These are phyloP conservation scores for Puccinia coronata DNA, from an alignment of 1,284 basidiomycete genomes.

Conservation along the genomic window DNA sequence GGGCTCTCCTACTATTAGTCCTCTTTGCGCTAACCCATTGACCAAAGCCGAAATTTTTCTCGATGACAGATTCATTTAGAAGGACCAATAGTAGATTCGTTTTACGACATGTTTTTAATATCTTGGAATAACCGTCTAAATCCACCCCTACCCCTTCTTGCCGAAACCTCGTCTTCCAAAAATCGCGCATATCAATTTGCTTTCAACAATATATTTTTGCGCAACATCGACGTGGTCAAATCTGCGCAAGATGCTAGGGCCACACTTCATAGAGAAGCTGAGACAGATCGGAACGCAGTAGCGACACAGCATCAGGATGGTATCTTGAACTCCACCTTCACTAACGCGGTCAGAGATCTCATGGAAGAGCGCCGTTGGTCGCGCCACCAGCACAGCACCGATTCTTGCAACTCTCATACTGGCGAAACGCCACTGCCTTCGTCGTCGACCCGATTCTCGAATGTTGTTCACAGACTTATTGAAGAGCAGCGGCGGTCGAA, in stretches of 20 bases:
- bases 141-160: conserved; percentile 64
- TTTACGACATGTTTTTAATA: conserved; percentile 73
- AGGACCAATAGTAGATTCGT: conserved; percentile 70
- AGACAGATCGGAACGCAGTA: conserved; percentile 55
- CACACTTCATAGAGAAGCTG: conserved; percentile 59
- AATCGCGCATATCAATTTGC: conserved; percentile 58
- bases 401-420: background rate
- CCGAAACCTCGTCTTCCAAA: conserved; percentile 44
- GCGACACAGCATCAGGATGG: conserved; percentile 28
- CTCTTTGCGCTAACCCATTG: background rate
- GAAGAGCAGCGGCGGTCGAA: conserved; percentile 24
- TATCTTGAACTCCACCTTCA: conserved; percentile 8
- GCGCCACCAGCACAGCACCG: background rate
- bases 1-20: background rate
- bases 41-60: background rate
- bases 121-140: conserved; percentile 67
- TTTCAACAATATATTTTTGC: conserved; percentile 57
- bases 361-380: conserved; percentile 37
- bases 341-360: conserved; percentile 35
- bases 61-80: conserved; percentile 64
- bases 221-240: conserved; percentile 62
- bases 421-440: background rate
- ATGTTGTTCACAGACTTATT: conserved; percentile 36
- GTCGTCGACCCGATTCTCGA: conserved; percentile 19
- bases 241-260: conserved; percentile 62